Conservation (phyloP, 805 yeast genomes). For the Candida schatavii region DNA sequence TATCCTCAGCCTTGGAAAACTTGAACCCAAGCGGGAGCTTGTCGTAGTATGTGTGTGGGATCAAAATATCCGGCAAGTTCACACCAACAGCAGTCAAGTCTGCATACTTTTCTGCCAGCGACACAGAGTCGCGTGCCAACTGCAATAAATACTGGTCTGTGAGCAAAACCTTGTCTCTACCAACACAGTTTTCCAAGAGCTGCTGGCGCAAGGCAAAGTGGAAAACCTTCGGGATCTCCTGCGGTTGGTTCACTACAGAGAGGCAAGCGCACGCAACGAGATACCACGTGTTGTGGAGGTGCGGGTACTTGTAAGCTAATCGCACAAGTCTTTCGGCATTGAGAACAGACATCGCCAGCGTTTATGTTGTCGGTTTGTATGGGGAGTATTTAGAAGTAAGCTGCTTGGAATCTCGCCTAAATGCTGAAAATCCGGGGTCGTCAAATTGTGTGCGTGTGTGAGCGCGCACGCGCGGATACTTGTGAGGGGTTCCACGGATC, state of each 20-base stretch:
- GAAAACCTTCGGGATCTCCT: constrained; percentile 72
- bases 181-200: constrained; percentile 28
- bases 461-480: too few species aligned
- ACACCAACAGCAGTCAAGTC: constrained; percentile 42
- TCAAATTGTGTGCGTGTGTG: too few species aligned
- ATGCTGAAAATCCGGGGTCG: too few species aligned
- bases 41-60: constrained; percentile 37
- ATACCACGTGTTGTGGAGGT: constrained; percentile 64
- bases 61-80: constrained; percentile 38
- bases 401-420: too few species aligned
- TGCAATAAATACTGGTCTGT: constrained; percentile 32
- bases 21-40: constrained; percentile 37
- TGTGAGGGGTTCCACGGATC: too few species aligned
- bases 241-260: constrained; percentile 78
- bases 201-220: constrained; percentile 60
- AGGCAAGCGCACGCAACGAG: constrained; percentile 76
- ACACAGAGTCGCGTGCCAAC: constrained; percentile 39
- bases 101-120: constrained; percentile 33
- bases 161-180: constrained; percentile 22
- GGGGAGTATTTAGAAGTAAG: too few species aligned
- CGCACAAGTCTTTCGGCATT: constrained; percentile 55
- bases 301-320: constrained; percentile 53
- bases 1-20: constrained; percentile 31
- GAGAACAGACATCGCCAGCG: constrained; percentile 34
- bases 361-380: too few species aligned